Evolutionary conservation across 2,329 filamentous ascomycete species (phyloP).

Genomic region (Epichloe coenophiala): DNA sequence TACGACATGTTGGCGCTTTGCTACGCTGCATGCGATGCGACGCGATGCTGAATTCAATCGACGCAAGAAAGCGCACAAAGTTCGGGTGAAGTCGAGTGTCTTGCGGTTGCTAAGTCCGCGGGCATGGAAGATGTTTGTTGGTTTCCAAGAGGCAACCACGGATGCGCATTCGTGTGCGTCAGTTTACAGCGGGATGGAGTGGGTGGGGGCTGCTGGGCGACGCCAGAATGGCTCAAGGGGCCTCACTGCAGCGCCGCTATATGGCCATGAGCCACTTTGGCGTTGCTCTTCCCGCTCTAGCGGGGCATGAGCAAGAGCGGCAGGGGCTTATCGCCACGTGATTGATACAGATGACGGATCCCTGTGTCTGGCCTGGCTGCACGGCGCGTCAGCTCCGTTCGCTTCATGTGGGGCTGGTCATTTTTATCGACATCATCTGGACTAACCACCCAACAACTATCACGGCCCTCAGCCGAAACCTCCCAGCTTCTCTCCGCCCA

Average conservation of each 20-base stretch:
- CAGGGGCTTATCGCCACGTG: constrained; percentile 16
- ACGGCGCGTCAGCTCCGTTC: too few species aligned
- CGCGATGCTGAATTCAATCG: neutral
- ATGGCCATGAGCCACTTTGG: too few species aligned
- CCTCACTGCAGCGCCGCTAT: too few species aligned
- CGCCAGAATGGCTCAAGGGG: neutral
- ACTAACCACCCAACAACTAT: constrained; percentile 7
- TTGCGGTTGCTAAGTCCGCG: neutral
- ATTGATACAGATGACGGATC: constrained; percentile 6
- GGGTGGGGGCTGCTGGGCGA: neutral
- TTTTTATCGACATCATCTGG: constrained; percentile 17
- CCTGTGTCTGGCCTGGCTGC: neutral
- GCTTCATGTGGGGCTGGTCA: constrained; percentile 4
- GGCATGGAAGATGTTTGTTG: neutral
- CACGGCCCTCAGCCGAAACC: neutral
- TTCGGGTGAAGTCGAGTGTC: neutral
- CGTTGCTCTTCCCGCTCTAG: too few species aligned
- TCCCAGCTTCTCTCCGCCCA: constrained; percentile 5
- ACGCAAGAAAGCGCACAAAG: too few species aligned
- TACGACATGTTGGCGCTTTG: constrained; percentile 58
- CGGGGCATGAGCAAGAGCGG: too few species aligned
- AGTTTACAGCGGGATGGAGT: neutral
- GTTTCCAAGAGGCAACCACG: neutral
- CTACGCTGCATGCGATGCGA: neutral
- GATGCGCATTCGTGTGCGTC: neutral